Base-by-base conservation (phyloP, 2,329 filamentous ascomycete genomes). In the Penicillium rolfsii region DNA sequence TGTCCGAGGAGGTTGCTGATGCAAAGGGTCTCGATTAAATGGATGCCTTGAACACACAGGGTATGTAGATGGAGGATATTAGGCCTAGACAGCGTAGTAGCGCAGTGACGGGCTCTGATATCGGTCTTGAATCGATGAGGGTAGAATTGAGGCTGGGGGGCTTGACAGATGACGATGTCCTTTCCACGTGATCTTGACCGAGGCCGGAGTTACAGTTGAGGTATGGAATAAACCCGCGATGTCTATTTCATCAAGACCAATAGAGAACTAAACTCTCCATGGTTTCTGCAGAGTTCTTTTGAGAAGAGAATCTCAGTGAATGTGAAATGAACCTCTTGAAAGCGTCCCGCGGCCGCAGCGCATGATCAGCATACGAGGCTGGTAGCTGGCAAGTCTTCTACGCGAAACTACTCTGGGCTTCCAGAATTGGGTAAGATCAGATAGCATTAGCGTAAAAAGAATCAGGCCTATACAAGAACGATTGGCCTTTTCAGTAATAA, bases 401-500 rank as follows among this genome's bases (percentile, higher is more conserved):
- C 52, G 38, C 36, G 26, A 36, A 41, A 41, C 41, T 24, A 38
- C 24, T 7, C 22, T 19, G 43, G 5, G 9, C 9, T 14, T 33
- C 19, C 48, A 38, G 6, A 49, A 61, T 61, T 57, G 58, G 53
- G 60, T 67, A 66, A 55, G 60, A 62, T 64, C 52, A 64, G 58
- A 61, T 68, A 65, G 65, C 67, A 70, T 67, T 70, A 68, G 59
- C 62, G 55, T 68, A 63, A 65, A 62, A 65, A 64, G 63, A 48
- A 64, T 58, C 57, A 59, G 55, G 58, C 61, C 64, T 60, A 67
- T 56, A 64, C 57, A 60, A 67, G 53, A 53, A 59, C 55, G 59
- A 61, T 70, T 69, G 67, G 67, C 67, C 67, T 69, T 69, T 70
- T 69, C 58, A 61, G 66, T 60, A 64, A 65, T 65, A 57, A 36